Evolutionary conservation across 345 rosid species (phyloP).

Genomic region (Acer yangbiense): DNA sequence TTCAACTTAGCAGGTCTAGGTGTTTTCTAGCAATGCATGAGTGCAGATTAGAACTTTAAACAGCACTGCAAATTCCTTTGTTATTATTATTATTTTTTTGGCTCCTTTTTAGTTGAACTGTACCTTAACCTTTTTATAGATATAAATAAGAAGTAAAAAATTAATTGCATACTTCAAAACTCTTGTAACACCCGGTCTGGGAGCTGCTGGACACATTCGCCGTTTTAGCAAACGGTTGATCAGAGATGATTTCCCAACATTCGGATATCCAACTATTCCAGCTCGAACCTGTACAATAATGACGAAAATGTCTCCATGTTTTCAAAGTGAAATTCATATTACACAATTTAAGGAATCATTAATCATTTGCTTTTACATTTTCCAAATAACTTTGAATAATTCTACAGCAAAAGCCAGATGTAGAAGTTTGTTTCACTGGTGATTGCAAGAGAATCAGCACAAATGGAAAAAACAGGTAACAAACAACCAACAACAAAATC

Average conservation of each 20-base stretch:
- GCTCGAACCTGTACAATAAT: conserved; percentile 70
- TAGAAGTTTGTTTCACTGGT: background rate
- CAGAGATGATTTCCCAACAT: conserved; percentile 96
- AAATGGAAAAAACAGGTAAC: background rate
- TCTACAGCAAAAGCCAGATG: background rate
- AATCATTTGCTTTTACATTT: background rate
- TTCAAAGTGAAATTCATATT: background rate
- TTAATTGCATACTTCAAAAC: conserved; percentile 59
- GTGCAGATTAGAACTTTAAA: background rate
- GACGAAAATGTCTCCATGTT: background rate
- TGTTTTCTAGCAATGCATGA: background rate
- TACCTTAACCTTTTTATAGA: background rate
- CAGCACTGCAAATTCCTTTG: background rate
- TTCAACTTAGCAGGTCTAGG: background rate
- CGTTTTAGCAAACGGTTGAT: conserved; percentile 89
- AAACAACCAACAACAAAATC: background rate
- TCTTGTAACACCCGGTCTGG: conserved; percentile 96
- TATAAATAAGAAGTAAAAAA: background rate
- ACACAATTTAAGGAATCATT: background rate
- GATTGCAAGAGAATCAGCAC: background rate
- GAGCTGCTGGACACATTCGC: conserved; percentile 88
- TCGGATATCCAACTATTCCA: conserved; percentile 95
- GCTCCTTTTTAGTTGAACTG: background rate
- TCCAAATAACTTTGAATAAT: background rate
- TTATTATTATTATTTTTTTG: too few species aligned